phyloP scores from a whole-genome alignment of 306 rosid species.

The Phaseolus lunatus region DNA sequence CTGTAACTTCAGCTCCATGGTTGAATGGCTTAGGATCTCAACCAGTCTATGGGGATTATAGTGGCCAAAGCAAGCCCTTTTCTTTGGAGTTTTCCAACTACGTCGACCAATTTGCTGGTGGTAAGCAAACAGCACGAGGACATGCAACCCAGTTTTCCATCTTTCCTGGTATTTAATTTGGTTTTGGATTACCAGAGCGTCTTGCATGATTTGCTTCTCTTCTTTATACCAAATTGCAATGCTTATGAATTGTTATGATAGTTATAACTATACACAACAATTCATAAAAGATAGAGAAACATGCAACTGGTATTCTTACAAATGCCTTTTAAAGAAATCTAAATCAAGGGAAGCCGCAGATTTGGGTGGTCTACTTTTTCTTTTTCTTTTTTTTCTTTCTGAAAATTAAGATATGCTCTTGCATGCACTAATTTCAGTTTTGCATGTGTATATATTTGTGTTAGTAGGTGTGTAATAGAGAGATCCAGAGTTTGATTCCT shows the following conservation, averaged over 20 bases:
- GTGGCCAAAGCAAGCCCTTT: slow-evolving; percentile 57
- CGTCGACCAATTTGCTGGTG: slow-evolving; percentile 53
- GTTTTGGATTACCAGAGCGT: not conserved
- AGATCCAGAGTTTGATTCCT: not conserved
- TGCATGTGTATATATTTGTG: not conserved
- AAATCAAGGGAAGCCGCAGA: not conserved
- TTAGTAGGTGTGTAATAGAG: not conserved
- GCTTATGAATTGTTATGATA: not conserved
- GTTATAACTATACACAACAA: not conserved
- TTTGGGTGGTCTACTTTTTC: not conserved
- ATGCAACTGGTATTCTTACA: not conserved
- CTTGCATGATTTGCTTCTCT: slow-evolving; percentile 1
- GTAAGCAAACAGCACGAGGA: slow-evolving; percentile 50
- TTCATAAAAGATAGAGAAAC: not conserved
- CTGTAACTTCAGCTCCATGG: slow-evolving; percentile 61
- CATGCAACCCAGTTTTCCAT: slow-evolving; percentile 63
- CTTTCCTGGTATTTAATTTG: slow-evolving; percentile 60
- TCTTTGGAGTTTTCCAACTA: slow-evolving; percentile 50
- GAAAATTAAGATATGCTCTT: not conserved
- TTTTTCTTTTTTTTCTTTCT: no score
- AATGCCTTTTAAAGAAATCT: not conserved
- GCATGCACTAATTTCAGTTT: not conserved
- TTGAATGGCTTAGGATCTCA: slow-evolving; percentile 65
- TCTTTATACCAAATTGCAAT: slow-evolving; percentile 19
- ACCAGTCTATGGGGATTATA: slow-evolving; percentile 57